phyloP scores from a whole-genome alignment of 1,284 basidiomycete genomes.

The Marasmius tenuissimus region DNA sequence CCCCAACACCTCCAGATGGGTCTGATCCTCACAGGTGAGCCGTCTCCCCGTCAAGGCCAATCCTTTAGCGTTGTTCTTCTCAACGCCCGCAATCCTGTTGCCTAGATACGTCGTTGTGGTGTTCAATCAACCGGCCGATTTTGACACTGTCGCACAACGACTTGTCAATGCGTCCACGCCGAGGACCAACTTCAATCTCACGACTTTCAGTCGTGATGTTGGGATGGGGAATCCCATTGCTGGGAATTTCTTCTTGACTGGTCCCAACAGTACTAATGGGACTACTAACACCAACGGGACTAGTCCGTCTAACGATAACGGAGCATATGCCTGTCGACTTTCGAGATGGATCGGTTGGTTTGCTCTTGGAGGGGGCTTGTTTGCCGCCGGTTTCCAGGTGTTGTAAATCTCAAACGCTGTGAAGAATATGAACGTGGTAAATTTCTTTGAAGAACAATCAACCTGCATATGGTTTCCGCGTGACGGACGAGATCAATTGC shows the following conservation, averaged over 20 bases:
- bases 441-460: no score
- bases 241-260: constrained; percentile 38
- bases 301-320: background rate
- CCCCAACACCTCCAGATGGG: constrained; percentile 42
- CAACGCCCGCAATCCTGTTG: background rate
- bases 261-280: constrained; percentile 23
- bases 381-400: no score
- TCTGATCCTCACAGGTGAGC: constrained; percentile 50
- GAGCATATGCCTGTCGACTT: background rate
- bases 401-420: no score
- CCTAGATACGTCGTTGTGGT: constrained; percentile 35
- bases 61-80: background rate
- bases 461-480: no score
- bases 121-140: constrained; percentile 31
- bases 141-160: constrained; percentile 21
- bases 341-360: no score
- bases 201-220: constrained; percentile 26
- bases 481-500: no score
- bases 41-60: background rate
- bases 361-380: no score
- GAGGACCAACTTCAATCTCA: constrained; percentile 34
- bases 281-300: constrained; percentile 1
- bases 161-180: constrained; percentile 33
- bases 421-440: no score
- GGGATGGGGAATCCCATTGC: constrained; percentile 31